Percentiles rank a stretch among this genome's conserved stretches.
phyloP scores from a whole-genome alignment of 202 grass and related monocot genomes.

The Carex arenaria region DNA sequence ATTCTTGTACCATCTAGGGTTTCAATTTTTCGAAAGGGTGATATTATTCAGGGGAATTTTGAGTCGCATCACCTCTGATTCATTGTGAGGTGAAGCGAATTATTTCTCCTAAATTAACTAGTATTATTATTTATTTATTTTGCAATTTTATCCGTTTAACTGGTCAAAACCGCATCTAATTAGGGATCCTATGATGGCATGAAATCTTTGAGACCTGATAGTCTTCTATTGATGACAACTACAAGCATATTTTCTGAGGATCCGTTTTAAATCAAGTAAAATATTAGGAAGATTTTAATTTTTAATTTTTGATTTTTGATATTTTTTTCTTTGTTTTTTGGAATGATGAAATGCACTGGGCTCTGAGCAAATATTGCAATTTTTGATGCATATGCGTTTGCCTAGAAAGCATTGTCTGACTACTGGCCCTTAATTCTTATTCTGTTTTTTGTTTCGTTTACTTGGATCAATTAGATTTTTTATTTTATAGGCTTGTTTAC shows the following conservation, averaged over 20 bases:
- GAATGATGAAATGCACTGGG: slow-evolving; percentile 99
- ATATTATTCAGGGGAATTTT: slow-evolving; percentile 58
- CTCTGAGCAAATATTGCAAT: slow-evolving; percentile 57
- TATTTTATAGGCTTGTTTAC: too few relatives aligned
- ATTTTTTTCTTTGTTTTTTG: neutral
- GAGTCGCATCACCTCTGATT: slow-evolving; percentile 71
- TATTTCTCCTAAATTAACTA: slow-evolving; percentile 39
- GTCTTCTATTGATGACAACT: slow-evolving; percentile 58
- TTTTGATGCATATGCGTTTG: slow-evolving; percentile 80
- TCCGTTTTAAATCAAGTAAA: neutral
- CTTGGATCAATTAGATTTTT: too few relatives aligned
- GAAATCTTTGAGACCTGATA: slow-evolving; percentile 99
- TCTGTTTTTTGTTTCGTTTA: too few relatives aligned
- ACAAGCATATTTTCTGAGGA: slow-evolving; percentile 73
- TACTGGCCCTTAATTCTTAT: too few relatives aligned
- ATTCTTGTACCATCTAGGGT: slow-evolving; percentile 23
- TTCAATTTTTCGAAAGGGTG: slow-evolving; percentile 66
- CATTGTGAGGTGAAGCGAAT: slow-evolving; percentile 70
- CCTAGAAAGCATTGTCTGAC: slow-evolving; percentile 97
- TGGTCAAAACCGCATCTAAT: neutral
- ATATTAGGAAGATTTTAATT: neutral
- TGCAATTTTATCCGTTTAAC: neutral
- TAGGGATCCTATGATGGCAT: slow-evolving; percentile 69
- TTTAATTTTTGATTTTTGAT: neutral
- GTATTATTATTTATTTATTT: neutral